Evolutionary conservation across 2,329 filamentous ascomycete species (phyloP).

Genomic region (Aspergillus neoniger): DNA sequence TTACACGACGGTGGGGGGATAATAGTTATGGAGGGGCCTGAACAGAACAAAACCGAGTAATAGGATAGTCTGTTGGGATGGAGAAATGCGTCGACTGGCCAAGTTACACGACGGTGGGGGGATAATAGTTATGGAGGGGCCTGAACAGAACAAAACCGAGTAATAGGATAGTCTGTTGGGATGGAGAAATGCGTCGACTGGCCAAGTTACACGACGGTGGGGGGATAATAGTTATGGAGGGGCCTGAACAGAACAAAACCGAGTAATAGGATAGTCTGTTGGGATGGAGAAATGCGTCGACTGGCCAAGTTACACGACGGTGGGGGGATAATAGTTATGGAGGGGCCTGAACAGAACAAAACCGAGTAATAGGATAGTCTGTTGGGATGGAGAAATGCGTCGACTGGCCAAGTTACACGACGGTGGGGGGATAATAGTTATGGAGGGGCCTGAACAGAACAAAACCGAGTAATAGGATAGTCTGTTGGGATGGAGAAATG

Average conservation of each 20-base stretch:
- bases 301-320: neutral
- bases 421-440: neutral
- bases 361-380: neutral
- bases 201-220: neutral
- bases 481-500: neutral
- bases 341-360: neutral
- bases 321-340: neutral
- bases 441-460: neutral
- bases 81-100: neutral
- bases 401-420: neutral
- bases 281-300: neutral
- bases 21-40: neutral
- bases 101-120: neutral
- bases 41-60: neutral
- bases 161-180: neutral
- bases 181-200: neutral
- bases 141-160: neutral
- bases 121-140: neutral
- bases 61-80: too few species aligned
- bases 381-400: neutral
- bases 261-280: neutral
- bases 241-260: neutral
- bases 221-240: neutral
- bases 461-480: neutral
- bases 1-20: neutral